phyloP scores from a whole-genome alignment of 768 basidiomycete species.

The Lactifluus volemus region DNA sequence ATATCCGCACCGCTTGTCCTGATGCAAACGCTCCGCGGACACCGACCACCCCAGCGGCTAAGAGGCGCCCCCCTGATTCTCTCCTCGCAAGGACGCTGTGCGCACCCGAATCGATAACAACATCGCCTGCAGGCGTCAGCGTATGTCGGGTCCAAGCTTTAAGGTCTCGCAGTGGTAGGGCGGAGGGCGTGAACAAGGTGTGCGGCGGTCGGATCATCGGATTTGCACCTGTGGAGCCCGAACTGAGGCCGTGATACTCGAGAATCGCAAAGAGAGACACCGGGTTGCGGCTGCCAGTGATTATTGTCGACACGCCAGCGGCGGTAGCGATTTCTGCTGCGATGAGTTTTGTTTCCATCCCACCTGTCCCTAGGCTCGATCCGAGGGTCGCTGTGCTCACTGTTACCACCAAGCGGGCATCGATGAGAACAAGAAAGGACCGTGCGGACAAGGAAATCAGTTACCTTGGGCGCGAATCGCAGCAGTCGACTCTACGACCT shows the following conservation, averaged over 20 bases:
- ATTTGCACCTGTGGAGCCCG: slow-evolving; percentile 9
- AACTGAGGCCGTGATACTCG: slow-evolving; percentile 46
- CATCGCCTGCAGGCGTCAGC: slow-evolving; percentile 76
- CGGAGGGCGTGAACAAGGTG: slow-evolving; percentile 76
- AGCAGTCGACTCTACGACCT: slow-evolving; percentile 75
- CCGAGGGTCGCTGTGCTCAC: slow-evolving; percentile 92
- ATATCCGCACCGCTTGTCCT: slow-evolving; percentile 87
- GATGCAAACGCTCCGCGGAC: slow-evolving; percentile 87
- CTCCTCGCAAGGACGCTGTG: slow-evolving; percentile 75
- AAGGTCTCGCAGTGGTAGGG: slow-evolving; percentile 68
- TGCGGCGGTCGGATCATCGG: slow-evolving; percentile 57
- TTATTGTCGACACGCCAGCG: slow-evolving; percentile 88
- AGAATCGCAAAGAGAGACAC: slow-evolving; percentile 73
- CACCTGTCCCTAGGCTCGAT: slow-evolving; percentile 90
- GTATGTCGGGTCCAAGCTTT: slow-evolving; percentile 99
- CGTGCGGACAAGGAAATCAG: slow-evolving; percentile 8
- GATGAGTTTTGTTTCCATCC: slow-evolving; percentile 99
- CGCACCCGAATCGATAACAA: slow-evolving; percentile 86
- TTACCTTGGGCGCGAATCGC: slow-evolving; percentile 74
- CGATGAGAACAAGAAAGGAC: neutral
- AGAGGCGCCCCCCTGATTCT: slow-evolving; percentile 82
- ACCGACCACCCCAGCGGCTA: slow-evolving; percentile 86
- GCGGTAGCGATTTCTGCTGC: slow-evolving; percentile 96
- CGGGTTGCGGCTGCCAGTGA: slow-evolving; percentile 77
- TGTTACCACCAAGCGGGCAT: slow-evolving; percentile 24